Conservation (phyloP, 2,329 filamentous ascomycete species). For the Colletotrichum simmondsii region DNA sequence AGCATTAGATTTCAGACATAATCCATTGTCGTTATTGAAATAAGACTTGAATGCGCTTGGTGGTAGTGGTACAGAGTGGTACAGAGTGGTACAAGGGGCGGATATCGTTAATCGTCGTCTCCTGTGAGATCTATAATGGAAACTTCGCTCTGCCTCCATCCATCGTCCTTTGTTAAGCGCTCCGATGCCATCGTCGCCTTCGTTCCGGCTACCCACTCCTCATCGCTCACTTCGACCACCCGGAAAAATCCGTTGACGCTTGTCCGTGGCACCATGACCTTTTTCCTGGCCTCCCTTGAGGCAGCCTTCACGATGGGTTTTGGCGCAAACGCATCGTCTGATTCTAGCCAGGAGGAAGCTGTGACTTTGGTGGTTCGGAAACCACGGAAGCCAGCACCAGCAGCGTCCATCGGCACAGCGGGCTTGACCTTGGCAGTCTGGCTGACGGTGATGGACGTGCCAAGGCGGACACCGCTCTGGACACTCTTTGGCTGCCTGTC, state of each 20-base stretch:
- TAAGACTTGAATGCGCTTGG: too few relatives aligned
- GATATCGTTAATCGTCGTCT: constrained; percentile 1
- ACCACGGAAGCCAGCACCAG: not conserved
- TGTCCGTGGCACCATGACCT: constrained; percentile 48
- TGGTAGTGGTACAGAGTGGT: not conserved
- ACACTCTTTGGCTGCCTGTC: not conserved
- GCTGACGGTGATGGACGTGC: not conserved
- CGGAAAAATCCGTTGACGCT: constrained; percentile 52
- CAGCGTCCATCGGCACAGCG: not conserved
- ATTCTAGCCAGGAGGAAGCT: not conserved
- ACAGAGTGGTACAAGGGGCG: too few relatives aligned
- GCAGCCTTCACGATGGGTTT: not conserved
- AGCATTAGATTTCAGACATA: not conserved
- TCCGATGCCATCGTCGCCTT: not conserved
- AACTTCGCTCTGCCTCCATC: constrained; percentile 17
- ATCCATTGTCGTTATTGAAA: not conserved
- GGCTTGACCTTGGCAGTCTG: not conserved
- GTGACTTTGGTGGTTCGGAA: not conserved
- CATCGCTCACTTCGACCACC: constrained; percentile 45
- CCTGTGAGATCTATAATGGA: constrained; percentile 35
- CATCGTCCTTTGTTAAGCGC: not conserved
- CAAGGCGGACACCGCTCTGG: not conserved
- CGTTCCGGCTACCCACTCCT: constrained; percentile 40
- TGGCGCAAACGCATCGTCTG: constrained; percentile 22
- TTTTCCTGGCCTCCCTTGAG: constrained; percentile 40